Evolutionary conservation across 345 rosid genomes (phyloP).

Genomic region (Eucalyptus brandiana): DNA sequence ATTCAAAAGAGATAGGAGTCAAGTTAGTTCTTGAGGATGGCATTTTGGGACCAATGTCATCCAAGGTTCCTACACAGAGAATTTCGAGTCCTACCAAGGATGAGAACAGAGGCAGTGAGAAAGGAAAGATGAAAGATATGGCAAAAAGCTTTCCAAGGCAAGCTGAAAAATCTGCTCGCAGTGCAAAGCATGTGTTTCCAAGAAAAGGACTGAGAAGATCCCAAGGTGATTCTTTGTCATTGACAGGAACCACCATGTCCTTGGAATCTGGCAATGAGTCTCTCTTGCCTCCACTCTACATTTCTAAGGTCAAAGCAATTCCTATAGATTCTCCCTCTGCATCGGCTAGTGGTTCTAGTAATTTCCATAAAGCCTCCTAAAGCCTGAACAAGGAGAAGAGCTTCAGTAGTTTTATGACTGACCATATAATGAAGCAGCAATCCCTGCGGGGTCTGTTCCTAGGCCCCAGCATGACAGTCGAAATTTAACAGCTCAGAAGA

Average conservation of each 20-base stretch:
- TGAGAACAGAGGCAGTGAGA: slow-evolving; percentile 20
- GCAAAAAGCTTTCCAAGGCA: slow-evolving; percentile 44
- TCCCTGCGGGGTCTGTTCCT: background rate
- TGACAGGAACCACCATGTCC: slow-evolving; percentile 9
- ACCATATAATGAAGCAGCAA: background rate
- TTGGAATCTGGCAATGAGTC: slow-evolving; percentile 31
- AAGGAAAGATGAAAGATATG: slow-evolving; percentile 36
- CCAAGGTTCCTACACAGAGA: slow-evolving; percentile 13
- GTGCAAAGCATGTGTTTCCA: slow-evolving; percentile 44
- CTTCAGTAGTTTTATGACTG: background rate
- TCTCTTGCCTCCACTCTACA: slow-evolving; percentile 1
- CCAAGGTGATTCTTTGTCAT: slow-evolving; percentile 1
- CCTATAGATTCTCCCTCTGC: slow-evolving; percentile 2
- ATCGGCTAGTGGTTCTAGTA: background rate
- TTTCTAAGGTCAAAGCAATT: slow-evolving; percentile 1
- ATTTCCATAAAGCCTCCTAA: background rate
- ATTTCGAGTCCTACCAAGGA: slow-evolving; percentile 11
- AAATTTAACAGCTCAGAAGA: background rate
- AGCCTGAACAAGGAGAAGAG: background rate
- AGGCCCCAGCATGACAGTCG: background rate
- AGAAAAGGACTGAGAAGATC: slow-evolving; percentile 46
- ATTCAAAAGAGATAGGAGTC: slow-evolving; percentile 29
- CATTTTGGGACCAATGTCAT: slow-evolving; percentile 13
- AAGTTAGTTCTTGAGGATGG: slow-evolving; percentile 39
- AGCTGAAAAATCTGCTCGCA: slow-evolving; percentile 49